Base-by-base conservation (phyloP, 2,329 filamentous ascomycete species). In the Pseudogymnoascus sp. region DNA sequence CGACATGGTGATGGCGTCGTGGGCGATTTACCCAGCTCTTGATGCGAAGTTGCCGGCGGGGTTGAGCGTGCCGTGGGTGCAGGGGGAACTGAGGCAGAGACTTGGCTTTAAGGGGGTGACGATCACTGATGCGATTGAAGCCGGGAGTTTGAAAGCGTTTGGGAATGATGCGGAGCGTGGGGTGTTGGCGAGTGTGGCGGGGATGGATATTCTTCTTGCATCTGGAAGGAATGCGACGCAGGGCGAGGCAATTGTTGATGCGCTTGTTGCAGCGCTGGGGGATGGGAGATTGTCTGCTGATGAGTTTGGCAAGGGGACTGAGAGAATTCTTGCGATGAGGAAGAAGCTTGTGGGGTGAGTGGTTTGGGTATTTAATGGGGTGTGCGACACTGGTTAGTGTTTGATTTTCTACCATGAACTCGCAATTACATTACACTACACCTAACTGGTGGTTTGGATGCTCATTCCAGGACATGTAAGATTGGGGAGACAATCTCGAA, bases 81-180 rank as follows among this genome's bases (percentile, higher is more conserved):
- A 70, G 26, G 61, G 64, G 3, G 70, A 72, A 29, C 62, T 73
- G 19, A 62, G 70, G 23, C 64, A 35, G 4, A 60, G 70, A 26
- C 59, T 72, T 39, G 68, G 68, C 0, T 73, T 71, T 45, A 62
- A 62, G 33, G 72, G 70, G 6, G 69, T 72, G 0, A 72, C 70
- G 3, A 69, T 73, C n/a, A 72, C 67, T 6, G 72, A 73, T 65
- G 70, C 70, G 4, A 67, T 73, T 43, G 70, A 72, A 43, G 72
- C 69, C 2, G 70, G 68, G 3, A 64, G 65, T 3, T 52, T 73
- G 10, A 35, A 64, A 19, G 63, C 65, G 2, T 71, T 72, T 41
- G 69, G 69, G 0, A 61, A 68, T 60, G 65, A 69, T 61, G 62
- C 66, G 6, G 23, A 65, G 0, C 69, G 68, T 11, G 69, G 61